Evolutionary conservation across 1,284 basidiomycete species (phyloP), one percentile per base, ranked within the genome.

Genomic region (Heterobasidion occidentale): DNA sequence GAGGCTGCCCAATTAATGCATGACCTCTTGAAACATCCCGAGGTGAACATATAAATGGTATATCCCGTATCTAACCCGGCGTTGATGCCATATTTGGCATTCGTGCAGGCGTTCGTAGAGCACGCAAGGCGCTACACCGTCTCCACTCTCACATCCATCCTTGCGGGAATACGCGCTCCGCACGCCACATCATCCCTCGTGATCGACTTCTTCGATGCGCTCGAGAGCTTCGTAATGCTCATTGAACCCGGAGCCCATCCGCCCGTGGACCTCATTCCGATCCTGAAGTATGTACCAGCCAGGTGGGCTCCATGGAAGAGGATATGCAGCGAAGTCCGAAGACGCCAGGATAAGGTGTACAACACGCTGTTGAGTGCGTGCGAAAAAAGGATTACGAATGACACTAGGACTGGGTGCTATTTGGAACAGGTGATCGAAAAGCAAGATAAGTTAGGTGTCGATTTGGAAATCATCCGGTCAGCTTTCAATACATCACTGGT

Each of bases 1-100:
- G 73, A 74, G 59, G 59, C 67, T 11, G 60, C 62, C 4, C 73
- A 74, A 53, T 61, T 73, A 9, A 60, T 72, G 63, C 63, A 67
- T 50, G 70, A 71, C 47, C 34, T 69, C 6, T 52, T 71, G 47
- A 61, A 63, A 8, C 59, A 63, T 33, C 70, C 71, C 7, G 61
- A 70, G 46, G 71, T 71, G 60, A 20, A 61, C 51, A 7, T 17
- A 50, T 52, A 38, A 11, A 44, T 44, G 34, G 45, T 20, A 14
- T 11, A 36, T 49, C 20, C 7, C 9, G 15, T 1, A 53, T 14
- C 34, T n/a, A 0, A 12, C 52, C 27, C 27, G 27, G 27, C 27
- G 27, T 27, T 27, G 8, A 33, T 15, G 19, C 33, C 36, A 53
- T 38, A 8, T 1, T 27, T n/a, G 9, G 6, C n/a, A 0, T 12